phyloP scores from a whole-genome alignment of 2,329 filamentous ascomycete species.

The Neonectria hederae region DNA sequence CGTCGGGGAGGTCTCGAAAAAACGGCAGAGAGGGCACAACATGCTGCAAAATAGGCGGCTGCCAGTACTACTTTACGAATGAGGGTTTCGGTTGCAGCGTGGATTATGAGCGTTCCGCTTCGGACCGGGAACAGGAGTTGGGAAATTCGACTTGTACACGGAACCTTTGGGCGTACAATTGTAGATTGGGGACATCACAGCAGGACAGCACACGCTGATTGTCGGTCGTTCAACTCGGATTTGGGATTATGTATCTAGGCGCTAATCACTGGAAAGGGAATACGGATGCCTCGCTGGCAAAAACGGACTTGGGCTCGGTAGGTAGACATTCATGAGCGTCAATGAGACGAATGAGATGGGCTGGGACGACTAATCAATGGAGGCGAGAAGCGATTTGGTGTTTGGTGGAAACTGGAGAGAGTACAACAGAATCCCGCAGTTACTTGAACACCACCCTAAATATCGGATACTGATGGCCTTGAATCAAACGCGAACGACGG shows the following conservation, averaged over 20 bases:
- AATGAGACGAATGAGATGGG: conserved; percentile 16
- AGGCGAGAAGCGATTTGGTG: conserved; percentile 3
- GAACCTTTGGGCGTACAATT: conserved; percentile 27
- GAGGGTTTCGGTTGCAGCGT: conserved; percentile 25
- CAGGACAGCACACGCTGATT: conserved; percentile 35
- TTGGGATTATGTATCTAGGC: conserved; percentile 22
- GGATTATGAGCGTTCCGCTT: conserved; percentile 26
- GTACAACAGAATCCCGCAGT: conserved; percentile 20
- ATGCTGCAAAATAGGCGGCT: conserved; percentile 26
- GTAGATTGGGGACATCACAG: conserved; percentile 35
- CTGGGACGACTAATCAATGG: conserved; percentile 1
- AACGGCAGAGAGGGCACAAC: conserved; percentile 28
- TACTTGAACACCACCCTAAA: conserved; percentile 8
- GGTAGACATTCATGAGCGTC: conserved; percentile 26
- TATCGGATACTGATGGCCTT: background rate
- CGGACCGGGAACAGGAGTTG: conserved; percentile 39
- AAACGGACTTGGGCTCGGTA: conserved; percentile 18
- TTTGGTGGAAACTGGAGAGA: conserved; percentile 13
- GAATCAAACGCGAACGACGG: background rate
- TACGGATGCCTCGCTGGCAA: conserved; percentile 31
- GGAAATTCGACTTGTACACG: conserved; percentile 31
- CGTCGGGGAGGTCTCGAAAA: conserved; percentile 13
- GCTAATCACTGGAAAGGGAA: conserved; percentile 30
- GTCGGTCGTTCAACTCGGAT: conserved; percentile 24
- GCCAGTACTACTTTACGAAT: conserved; percentile 6